Base-by-base conservation (phyloP, 2,329 filamentous ascomycete species). In the Trichoderma arundinaceum region DNA sequence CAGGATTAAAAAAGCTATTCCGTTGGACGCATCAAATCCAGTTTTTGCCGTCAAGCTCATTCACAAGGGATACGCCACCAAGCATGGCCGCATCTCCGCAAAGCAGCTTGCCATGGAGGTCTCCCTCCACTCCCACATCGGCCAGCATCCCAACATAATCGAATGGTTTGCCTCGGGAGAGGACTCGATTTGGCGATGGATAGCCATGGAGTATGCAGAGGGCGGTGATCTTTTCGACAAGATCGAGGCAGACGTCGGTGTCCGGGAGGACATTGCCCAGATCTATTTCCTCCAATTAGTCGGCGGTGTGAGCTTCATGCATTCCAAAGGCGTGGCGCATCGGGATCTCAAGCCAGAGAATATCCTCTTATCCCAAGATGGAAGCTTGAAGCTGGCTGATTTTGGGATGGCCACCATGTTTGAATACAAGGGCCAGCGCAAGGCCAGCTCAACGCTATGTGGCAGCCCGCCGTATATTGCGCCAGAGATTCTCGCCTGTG, bases 31-130 rank as follows among this genome's bases (percentile, higher is more conserved):
- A 1, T 80, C 86, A 32, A 85, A 81, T 32, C 94, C 94, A 35
- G 82, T 99, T 66, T 98, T 99, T 77, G 95, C 96, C 13, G 92
- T 99, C 78, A 99, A 99, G 78, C 92, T 99, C 79, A 97, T 99
- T 76, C 94, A 99, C 82, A 99, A 99, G 81, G 90, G 91, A 70
- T 96, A 97, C 78, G 96, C 95, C 66, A 86, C 92, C 72, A 91
- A 90, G 72, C 88, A 94, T 84, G 95, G 95, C 75, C 91, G 92
- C 68, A 89, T 99, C 71, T 92, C 91, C 35, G 85, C 90, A 39
- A 94, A 96, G 75, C 95, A 99, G 79, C 88, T 99, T 69, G 87
- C 89, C 72, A 92, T 96, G 86, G 95, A 99, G 80, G 91, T 96
- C 46, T 91, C 91, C 3, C 84, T 99, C 17, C 95, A 99, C 80